A percentile compares a stretch with the other conserved stretches of the same genome.
phyloP scores from a whole-genome alignment of 176 grass and related monocot genomes.

The Calamus simplicifolius region DNA sequence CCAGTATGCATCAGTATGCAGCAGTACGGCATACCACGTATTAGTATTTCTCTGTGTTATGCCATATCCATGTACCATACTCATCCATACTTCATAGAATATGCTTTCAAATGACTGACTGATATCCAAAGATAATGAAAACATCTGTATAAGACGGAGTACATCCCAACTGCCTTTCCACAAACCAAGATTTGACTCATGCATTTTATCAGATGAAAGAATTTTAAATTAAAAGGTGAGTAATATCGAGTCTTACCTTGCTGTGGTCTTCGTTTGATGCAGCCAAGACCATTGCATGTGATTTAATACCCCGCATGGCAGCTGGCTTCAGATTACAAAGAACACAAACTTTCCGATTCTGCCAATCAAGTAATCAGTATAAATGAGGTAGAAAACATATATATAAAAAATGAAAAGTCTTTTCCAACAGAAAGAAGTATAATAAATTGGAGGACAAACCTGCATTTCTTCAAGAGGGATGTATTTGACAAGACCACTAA shows the following conservation, averaged over 20 bases:
- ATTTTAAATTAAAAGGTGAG: background rate
- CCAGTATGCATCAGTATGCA: too few relatives aligned
- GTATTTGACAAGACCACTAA: constrained; percentile 90
- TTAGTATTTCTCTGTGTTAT: too few relatives aligned
- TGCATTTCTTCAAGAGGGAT: constrained; percentile 94
- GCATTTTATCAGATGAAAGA: background rate
- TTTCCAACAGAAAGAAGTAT: constrained; percentile 1
- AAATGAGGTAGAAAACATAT: constrained; percentile 9
- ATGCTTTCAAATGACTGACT: too few relatives aligned
- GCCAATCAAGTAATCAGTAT: constrained; percentile 12
- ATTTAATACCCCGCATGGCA: constrained; percentile 86
- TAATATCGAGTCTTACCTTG: constrained; percentile 34
- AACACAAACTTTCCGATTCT: constrained; percentile 73
- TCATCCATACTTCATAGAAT: too few relatives aligned
- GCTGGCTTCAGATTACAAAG: constrained; percentile 93
- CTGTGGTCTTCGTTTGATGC: constrained; percentile 82
- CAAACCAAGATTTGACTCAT: too few relatives aligned
- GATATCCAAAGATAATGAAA: too few relatives aligned
- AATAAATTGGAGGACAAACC: constrained; percentile 15
- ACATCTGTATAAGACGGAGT: too few relatives aligned
- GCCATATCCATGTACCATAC: too few relatives aligned
- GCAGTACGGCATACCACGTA: too few relatives aligned
- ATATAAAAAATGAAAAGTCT: background rate
- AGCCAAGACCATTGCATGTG: constrained; percentile 95
- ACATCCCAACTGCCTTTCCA: too few relatives aligned